Evolutionary conservation across 805 yeast species (phyloP).

Genomic region (Candida sithepensis): DNA sequence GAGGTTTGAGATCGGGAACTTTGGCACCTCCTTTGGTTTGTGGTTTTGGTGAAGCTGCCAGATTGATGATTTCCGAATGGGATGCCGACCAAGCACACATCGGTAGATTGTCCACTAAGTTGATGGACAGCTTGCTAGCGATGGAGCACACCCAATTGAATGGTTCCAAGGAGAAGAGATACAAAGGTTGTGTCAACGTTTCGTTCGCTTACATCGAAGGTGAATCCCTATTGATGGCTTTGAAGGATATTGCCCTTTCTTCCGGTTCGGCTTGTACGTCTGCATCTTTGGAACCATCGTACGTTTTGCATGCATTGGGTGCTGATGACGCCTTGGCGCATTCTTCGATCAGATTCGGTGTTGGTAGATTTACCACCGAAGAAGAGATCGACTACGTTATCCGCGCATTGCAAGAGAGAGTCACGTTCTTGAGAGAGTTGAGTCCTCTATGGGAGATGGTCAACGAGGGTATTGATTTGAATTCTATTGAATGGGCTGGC

Average conservation of each 20-base stretch:
- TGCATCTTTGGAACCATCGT: constrained; percentile 96
- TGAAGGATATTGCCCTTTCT: constrained; percentile 92
- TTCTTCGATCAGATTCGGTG: constrained; percentile 95
- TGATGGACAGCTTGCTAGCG: constrained; percentile 66
- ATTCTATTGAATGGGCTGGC: constrained; percentile 96
- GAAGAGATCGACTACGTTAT: constrained; percentile 93
- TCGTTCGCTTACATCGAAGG: constrained; percentile 98
- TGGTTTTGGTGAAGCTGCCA: constrained; percentile 97
- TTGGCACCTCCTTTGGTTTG: constrained; percentile 94
- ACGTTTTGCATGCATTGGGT: constrained; percentile 93
- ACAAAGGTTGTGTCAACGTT: constrained; percentile 93
- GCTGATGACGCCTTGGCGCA: constrained; percentile 98
- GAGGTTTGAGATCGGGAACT: constrained; percentile 96
- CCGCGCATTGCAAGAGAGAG: constrained; percentile 83
- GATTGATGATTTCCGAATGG: constrained; percentile 72
- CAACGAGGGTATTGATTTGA: constrained; percentile 94
- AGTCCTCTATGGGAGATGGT: constrained; percentile 99
- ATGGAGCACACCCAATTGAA: constrained; percentile 88
- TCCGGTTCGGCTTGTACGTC: constrained; percentile 99
- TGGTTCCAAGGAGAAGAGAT: constrained; percentile 73
- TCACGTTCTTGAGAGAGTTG: constrained; percentile 83
- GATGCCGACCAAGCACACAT: constrained; percentile 73
- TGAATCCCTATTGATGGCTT: constrained; percentile 94
- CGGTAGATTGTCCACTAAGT: constrained; percentile 62
- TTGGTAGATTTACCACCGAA: constrained; percentile 96